These are phyloP conservation scores for Nemania sp. DNA, from an alignment of 2,329 filamentous ascomycete genomes.

Conservation along the genomic window DNA sequence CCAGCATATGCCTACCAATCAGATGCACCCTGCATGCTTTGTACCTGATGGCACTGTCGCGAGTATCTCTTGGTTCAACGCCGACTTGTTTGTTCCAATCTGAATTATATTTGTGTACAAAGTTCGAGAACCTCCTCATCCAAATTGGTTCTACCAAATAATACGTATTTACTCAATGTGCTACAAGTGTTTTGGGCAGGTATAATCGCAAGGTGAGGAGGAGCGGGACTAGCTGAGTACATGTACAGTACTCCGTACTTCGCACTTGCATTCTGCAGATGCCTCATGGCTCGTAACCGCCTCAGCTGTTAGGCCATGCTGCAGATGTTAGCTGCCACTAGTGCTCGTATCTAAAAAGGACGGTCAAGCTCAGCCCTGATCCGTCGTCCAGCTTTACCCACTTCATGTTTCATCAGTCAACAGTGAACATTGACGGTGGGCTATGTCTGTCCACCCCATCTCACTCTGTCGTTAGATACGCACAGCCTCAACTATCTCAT, in stretches of 20 bases:
- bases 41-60: no score
- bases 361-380: constrained; percentile 17
- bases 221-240: background rate
- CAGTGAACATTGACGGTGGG: no score
- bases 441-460: background rate
- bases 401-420: constrained; percentile 18
- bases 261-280: no score
- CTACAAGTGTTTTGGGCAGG: no score
- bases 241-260: background rate
- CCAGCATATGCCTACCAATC: no score
- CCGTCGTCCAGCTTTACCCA: background rate
- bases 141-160: no score
- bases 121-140: no score
- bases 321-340: background rate
- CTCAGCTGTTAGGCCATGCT: constrained; percentile 5
- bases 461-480: background rate
- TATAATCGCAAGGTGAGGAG: background rate
- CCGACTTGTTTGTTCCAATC: no score
- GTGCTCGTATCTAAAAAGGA: constrained; percentile 16
- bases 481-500: constrained; percentile 2
- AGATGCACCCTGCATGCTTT: no score
- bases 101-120: no score
- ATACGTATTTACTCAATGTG: no score
- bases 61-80: no score
- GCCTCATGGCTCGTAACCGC: background rate